Evolutionary conservation across 2,329 filamentous ascomycete genomes (phyloP).

Genomic region (Exophiala spinifera): DNA sequence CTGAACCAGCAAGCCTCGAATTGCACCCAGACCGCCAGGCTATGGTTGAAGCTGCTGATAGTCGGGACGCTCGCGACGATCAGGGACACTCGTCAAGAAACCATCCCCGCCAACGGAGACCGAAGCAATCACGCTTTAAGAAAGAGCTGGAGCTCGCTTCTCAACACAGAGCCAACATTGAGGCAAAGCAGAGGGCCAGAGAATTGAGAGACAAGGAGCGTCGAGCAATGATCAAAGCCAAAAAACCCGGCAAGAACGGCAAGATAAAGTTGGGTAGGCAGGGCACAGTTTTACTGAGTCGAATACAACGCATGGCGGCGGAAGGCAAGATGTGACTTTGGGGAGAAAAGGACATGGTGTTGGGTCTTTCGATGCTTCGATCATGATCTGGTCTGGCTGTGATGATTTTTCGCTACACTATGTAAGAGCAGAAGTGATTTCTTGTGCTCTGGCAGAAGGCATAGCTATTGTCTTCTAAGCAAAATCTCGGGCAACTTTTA

Average conservation of each 20-base stretch:
- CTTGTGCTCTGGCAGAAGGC: too few relatives aligned
- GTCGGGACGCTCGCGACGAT: constrained; percentile 26
- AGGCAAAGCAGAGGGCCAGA: constrained; percentile 49
- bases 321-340: constrained; percentile 27
- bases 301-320: constrained; percentile 69
- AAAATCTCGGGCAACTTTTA: too few relatives aligned
- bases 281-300: constrained; percentile 72
- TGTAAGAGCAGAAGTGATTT: too few relatives aligned
- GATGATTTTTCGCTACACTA: too few relatives aligned
- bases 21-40: constrained; percentile 61
- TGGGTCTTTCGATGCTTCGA: too few relatives aligned
- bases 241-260: constrained; percentile 62
- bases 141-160: constrained; percentile 69
- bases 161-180: constrained; percentile 55
- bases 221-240: constrained; percentile 60
- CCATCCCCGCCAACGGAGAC: constrained; percentile 31
- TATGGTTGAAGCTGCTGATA: constrained; percentile 51
- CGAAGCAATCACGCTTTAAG: constrained; percentile 54
- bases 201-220: constrained; percentile 65
- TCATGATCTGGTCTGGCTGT: too few relatives aligned
- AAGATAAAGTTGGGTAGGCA: constrained; percentile 79
- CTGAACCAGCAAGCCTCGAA: constrained; percentile 44
- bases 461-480: too few relatives aligned
- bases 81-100: constrained; percentile 26
- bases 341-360: too few relatives aligned